A percentile compares a stretch with the other conserved stretches of the same genome.
Conservation (phyloP, 2,329 filamentous ascomycete genomes). For the Orbilia ellipsospora region DNA sequence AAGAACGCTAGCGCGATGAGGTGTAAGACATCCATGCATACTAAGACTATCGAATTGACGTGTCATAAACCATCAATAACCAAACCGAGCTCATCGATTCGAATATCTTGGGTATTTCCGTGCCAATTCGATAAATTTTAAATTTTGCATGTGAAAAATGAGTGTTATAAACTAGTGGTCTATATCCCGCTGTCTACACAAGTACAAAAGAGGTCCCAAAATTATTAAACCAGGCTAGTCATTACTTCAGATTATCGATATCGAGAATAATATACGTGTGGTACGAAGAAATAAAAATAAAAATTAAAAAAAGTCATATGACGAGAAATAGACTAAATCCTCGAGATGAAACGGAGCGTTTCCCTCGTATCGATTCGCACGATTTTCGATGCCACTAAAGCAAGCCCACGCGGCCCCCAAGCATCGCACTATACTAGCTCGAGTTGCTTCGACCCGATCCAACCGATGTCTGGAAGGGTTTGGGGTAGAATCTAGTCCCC, state of each 20-base stretch:
- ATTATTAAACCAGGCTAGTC: too few species aligned
- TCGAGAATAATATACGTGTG: not conserved
- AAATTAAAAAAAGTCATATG: constrained; percentile 30
- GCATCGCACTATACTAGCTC: constrained; percentile 17
- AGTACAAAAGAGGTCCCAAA: too few species aligned
- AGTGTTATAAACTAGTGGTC: too few species aligned
- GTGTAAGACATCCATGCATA: constrained; percentile 15
- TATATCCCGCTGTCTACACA: too few species aligned
- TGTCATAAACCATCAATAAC: constrained; percentile 6
- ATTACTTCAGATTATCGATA: constrained; percentile 30
- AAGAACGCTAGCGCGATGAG: constrained; percentile 24
- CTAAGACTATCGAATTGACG: constrained; percentile 17
- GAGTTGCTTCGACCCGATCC: constrained; percentile 41
- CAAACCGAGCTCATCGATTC: not conserved
- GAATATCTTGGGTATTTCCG: too few species aligned
- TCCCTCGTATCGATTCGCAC: constrained; percentile 3
- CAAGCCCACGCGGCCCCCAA: constrained; percentile 20
- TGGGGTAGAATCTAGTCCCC: constrained; percentile 2
- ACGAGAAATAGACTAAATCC: not conserved
- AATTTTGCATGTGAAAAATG: constrained; percentile 18
- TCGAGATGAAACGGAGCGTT: constrained; percentile 33
- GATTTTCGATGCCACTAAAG: constrained; percentile 19
- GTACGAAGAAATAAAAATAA: constrained; percentile 32
- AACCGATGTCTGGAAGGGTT: constrained; percentile 16
- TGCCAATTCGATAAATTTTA: not conserved